These are phyloP conservation scores for Daldinia decipiens DNA, from an alignment of 495 filamentous ascomycete species.

Conservation along the genomic window DNA sequence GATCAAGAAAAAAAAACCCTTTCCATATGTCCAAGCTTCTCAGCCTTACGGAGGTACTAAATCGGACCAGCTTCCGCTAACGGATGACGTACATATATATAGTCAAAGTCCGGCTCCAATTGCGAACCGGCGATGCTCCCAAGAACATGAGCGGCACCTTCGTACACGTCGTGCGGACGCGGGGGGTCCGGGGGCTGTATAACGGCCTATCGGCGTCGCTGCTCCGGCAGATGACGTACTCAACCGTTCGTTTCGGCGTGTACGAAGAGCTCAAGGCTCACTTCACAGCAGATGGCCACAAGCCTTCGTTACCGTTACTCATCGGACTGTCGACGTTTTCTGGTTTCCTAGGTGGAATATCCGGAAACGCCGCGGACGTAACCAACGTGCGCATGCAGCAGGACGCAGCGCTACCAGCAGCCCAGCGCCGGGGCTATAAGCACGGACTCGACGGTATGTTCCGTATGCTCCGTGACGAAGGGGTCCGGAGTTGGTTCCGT, in stretches of 20 bases:
- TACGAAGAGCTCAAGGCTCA: conserved; percentile 90
- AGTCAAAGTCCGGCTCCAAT: conserved; percentile 84
- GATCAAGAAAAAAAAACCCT: conserved; percentile 4
- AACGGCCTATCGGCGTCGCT: conserved; percentile 90
- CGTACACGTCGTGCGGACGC: conserved; percentile 71
- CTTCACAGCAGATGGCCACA: conserved; percentile 59
- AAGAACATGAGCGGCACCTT: conserved; percentile 85
- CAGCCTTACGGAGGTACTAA: conserved; percentile 7
- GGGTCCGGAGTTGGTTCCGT: conserved; percentile 75
- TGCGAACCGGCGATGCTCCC: conserved; percentile 71
- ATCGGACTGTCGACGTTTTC: conserved; percentile 83
- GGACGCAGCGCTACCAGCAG: conserved; percentile 80
- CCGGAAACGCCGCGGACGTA: conserved; percentile 94
- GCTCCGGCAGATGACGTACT: conserved; percentile 91
- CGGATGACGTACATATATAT: conserved; percentile 9
- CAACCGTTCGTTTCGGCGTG: conserved; percentile 90
- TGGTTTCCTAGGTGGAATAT: conserved; percentile 87
- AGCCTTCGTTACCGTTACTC: conserved; percentile 73
- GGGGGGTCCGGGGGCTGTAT: conserved; percentile 81
- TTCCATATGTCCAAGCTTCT: not conserved
- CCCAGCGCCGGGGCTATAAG: conserved; percentile 84
- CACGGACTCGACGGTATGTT: conserved; percentile 87
- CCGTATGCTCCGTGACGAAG: conserved; percentile 85
- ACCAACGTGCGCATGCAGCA: conserved; percentile 99
- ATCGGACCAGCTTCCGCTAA: conserved; percentile 35